Evolutionary conservation across 2,329 filamentous ascomycete genomes (phyloP).

Genomic region (Fonsecaea pedrosoi): DNA sequence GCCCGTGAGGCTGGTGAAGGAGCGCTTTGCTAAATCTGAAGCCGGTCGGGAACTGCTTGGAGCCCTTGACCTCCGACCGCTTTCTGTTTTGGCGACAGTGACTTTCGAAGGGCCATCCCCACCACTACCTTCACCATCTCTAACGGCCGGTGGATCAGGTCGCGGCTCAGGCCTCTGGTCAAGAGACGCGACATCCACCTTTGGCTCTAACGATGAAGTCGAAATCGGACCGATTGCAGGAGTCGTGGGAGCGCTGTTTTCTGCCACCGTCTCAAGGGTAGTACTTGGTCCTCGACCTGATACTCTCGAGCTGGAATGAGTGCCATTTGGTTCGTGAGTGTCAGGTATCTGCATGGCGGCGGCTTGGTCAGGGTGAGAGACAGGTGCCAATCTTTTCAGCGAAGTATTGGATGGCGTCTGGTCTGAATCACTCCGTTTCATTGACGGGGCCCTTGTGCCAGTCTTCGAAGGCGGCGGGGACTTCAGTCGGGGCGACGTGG

Average conservation of each 20-base stretch:
- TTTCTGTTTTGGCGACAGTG: constrained; percentile 49
- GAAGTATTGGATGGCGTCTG: constrained; percentile 57
- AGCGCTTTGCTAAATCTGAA: constrained; percentile 67
- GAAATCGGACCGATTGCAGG: constrained; percentile 58
- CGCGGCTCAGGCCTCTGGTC: constrained; percentile 48
- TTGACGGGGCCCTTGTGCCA: constrained; percentile 44
- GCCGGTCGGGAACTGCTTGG: constrained; percentile 53
- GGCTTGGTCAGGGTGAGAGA: constrained; percentile 31
- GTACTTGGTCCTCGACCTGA: constrained; percentile 66
- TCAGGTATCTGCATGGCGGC: constrained; percentile 34
- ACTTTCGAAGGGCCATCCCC: constrained; percentile 52
- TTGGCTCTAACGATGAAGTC: constrained; percentile 47
- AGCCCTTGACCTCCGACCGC: constrained; percentile 46
- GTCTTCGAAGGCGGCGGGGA: constrained; percentile 71
- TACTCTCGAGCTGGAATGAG: constrained; percentile 57
- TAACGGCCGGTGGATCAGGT: constrained; percentile 56
- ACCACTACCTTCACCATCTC: constrained; percentile 49
- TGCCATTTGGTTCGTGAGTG: constrained; percentile 46
- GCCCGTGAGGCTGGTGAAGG: constrained; percentile 68
- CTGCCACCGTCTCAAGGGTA: constrained; percentile 86
- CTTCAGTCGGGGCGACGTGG: constrained; percentile 75
- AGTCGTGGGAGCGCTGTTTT: constrained; percentile 79
- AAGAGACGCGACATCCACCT: constrained; percentile 48
- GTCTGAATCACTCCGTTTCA: constrained; percentile 56
- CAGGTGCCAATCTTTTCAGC: constrained; percentile 53